These are phyloP conservation scores for Halenospora varia DNA, from an alignment of 495 filamentous ascomycete genomes.

Conservation along the genomic window DNA sequence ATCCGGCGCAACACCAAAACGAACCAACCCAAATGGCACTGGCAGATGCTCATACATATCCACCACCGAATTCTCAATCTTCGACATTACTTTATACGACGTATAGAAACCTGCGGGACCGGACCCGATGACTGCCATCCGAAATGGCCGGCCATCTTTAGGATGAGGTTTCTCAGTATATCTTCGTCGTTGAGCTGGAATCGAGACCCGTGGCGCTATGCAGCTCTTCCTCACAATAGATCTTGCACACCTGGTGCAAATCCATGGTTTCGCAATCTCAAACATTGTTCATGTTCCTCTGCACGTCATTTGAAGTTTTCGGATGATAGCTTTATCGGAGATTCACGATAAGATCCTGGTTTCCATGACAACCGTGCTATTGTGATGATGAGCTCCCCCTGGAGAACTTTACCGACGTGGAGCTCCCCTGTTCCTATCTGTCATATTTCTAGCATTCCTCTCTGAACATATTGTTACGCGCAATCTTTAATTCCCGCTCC, in stretches of 20 bases:
- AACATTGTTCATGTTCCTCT: conserved; percentile 14
- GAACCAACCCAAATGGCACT: conserved; percentile 85
- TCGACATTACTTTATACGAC: conserved; percentile 75
- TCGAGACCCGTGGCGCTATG: not conserved
- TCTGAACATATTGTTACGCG: not conserved
- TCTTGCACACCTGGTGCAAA: conserved; percentile 17
- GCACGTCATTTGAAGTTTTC: conserved; percentile 19
- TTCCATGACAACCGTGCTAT: conserved; percentile 7
- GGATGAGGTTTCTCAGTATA: conserved; percentile 20
- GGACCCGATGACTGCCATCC: conserved; percentile 87
- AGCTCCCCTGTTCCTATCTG: conserved; percentile 13
- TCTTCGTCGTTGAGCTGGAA: conserved; percentile 9
- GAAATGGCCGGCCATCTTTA: conserved; percentile 52
- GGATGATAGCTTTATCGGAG: conserved; percentile 7
- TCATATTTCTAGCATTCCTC: conserved; percentile 6
- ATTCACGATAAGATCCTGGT: not conserved
- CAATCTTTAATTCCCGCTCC: not conserved
- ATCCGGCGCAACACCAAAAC: conserved; percentile 94
- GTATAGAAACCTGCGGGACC: conserved; percentile 97
- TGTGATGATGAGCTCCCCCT: conserved; percentile 4
- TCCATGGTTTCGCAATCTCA: conserved; percentile 8
- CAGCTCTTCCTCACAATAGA: not conserved
- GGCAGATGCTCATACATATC: conserved; percentile 97
- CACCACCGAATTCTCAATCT: conserved; percentile 64
- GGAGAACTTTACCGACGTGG: not conserved